A percentile compares a stretch with the other conserved stretches of the same genome.
Conservation (phyloP, 108 stramenopile genomes). For the Cafeteria roenbergensis region DNA sequence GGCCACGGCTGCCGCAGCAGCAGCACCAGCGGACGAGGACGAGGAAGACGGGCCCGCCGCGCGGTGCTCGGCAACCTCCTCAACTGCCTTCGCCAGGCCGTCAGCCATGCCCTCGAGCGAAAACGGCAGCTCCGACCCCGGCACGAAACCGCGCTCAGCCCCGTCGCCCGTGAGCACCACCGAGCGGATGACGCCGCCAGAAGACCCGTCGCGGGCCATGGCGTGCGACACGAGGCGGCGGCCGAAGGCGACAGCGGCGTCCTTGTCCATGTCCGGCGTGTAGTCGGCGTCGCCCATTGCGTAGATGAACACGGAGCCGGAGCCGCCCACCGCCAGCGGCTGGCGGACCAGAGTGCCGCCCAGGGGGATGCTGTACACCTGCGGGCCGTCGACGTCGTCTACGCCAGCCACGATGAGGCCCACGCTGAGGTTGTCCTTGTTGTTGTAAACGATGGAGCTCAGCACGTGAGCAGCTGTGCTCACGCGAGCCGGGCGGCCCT, state of each 20-base stretch:
- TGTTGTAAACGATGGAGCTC: constrained; percentile 67
- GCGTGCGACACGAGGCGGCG: constrained; percentile 78
- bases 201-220: constrained; percentile 90
- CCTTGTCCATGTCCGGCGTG: constrained; percentile 62
- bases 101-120: too few relatives aligned
- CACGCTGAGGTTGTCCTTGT: constrained; percentile 83
- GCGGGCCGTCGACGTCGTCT: constrained; percentile 75
- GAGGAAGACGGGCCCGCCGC: too few relatives aligned
- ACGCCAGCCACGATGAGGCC: constrained; percentile 93
- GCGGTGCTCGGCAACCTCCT: too few relatives aligned
- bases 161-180: constrained; percentile 57
- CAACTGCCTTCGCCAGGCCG: too few relatives aligned
- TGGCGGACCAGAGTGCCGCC: constrained; percentile 81
- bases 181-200: constrained; percentile 84
- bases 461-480: constrained; percentile 77
- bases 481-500: constrained; percentile 69
- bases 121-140: constrained; percentile 56
- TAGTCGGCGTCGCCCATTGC: constrained; percentile 69
- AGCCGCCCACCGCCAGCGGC: constrained; percentile 78
- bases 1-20: too few relatives aligned
- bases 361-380: constrained; percentile 69
- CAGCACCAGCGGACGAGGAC: too few relatives aligned
- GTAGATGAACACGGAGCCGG: constrained; percentile 80
- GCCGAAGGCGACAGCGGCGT: constrained; percentile 64
- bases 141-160: constrained; percentile 54